These are phyloP conservation scores for Huntiella savannae DNA, from an alignment of 2,329 filamentous ascomycete species.

Conservation along the genomic window DNA sequence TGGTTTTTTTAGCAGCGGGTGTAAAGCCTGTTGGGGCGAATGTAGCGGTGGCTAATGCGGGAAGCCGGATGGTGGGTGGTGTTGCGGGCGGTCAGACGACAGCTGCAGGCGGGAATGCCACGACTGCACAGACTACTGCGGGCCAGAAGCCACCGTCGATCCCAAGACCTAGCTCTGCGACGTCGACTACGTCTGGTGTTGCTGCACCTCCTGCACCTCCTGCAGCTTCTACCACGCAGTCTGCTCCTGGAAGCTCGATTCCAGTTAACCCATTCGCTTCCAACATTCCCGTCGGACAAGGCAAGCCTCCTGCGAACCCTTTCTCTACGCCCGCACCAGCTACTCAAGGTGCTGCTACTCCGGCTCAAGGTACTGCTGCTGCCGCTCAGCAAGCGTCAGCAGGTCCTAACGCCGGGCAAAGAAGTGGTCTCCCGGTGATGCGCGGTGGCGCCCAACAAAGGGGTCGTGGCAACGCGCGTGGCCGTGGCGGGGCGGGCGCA, in stretches of 20 bases:
- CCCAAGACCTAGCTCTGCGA: no score
- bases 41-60: no score
- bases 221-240: neutral
- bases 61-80: no score
- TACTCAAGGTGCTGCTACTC: neutral
- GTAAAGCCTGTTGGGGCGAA: no score
- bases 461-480: constrained; percentile 16
- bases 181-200: neutral
- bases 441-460: constrained; percentile 19
- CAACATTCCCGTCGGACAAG: neutral
- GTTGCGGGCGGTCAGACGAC: no score
- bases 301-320: constrained; percentile 4
- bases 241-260: neutral
- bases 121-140: no score
- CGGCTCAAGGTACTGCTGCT: neutral
- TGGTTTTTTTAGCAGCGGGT: no score
- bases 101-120: no score
- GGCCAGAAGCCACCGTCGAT: no score
- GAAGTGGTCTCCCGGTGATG: constrained; percentile 22
- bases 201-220: neutral
- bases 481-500: constrained; percentile 25
- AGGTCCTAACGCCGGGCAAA: constrained; percentile 3
- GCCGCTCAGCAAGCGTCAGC: neutral
- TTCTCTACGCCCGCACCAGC: neutral
- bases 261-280: constrained; percentile 2